phyloP scores from a whole-genome alignment of 345 rosid species.

The Zanthoxylum bungeanum region DNA sequence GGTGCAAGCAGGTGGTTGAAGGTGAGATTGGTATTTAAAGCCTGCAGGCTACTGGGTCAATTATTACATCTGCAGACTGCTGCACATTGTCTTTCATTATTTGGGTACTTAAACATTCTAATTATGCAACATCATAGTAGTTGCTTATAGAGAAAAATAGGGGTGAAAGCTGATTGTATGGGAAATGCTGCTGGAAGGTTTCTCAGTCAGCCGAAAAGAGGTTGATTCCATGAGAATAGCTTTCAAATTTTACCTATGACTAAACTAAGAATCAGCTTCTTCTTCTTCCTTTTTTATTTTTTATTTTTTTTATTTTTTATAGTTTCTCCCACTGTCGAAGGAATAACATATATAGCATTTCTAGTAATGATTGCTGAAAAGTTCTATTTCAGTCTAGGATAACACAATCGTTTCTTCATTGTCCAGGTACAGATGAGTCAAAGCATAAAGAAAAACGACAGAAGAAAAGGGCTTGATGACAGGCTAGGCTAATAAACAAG shows the following conservation, averaged over 20 bases:
- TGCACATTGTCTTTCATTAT: neutral
- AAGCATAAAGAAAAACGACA: constrained; percentile 45
- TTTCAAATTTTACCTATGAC: neutral
- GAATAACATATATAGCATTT: neutral
- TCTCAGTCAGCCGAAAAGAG: neutral
- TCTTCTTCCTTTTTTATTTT: too few relatives aligned
- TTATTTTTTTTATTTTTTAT: neutral
- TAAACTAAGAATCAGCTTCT: neutral
- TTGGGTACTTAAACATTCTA: neutral
- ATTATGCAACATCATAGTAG: neutral
- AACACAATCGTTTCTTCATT: constrained; percentile 10
- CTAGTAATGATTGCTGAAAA: neutral
- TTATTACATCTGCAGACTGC: neutral
- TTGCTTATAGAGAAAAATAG: neutral
- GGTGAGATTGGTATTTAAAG: constrained; percentile 28
- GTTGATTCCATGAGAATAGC: neutral
- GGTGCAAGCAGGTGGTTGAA: constrained; percentile 29
- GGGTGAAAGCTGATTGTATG: neutral
- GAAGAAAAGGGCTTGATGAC: constrained; percentile 36
- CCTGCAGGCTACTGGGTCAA: neutral
- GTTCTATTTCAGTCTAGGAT: neutral
- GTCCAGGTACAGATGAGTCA: constrained; percentile 40
- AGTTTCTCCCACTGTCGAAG: neutral
- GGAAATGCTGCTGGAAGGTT: neutral
- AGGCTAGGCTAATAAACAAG: neutral